Conservation (phyloP, 1,139 yeast species). For the Geotrichum carabidarum region DNA sequence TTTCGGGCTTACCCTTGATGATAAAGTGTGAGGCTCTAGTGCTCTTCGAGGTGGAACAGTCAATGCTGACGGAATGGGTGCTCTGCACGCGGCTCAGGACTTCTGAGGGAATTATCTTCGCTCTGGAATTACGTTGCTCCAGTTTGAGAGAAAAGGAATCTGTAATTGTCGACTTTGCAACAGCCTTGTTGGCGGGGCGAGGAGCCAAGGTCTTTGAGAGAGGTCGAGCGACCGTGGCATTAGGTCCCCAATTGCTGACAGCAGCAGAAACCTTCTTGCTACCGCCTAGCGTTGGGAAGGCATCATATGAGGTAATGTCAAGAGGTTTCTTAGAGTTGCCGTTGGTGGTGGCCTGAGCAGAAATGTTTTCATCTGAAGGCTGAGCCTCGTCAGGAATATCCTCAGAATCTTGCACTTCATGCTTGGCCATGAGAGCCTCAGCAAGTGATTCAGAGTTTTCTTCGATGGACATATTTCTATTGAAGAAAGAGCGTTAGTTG, state of each 20-base stretch:
- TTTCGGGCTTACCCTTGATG: slow-evolving; percentile 68
- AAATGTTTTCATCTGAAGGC: slow-evolving; percentile 16
- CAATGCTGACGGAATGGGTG: slow-evolving; percentile 45
- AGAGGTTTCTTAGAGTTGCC: slow-evolving; percentile 19
- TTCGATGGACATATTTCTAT: slow-evolving; percentile 17
- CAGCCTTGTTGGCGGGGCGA: slow-evolving; percentile 10
- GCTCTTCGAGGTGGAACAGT: slow-evolving; percentile 74
- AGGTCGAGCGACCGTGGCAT: slow-evolving; percentile 13
- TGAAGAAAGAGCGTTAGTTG: background rate
- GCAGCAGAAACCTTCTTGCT: slow-evolving; percentile 19
- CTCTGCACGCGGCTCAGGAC: slow-evolving; percentile 17
- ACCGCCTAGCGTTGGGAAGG: slow-evolving; percentile 72
- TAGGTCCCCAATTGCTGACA: slow-evolving; percentile 17
- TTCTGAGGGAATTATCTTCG: slow-evolving; percentile 18
- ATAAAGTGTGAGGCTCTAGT: slow-evolving; percentile 81
- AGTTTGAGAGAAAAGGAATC: slow-evolving; percentile 15
- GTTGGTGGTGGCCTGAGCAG: slow-evolving; percentile 9
- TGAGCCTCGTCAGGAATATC: background rate
- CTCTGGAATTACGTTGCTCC: slow-evolving; percentile 19
- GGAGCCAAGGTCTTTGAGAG: slow-evolving; percentile 11
- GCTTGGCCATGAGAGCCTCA: slow-evolving; percentile 31
- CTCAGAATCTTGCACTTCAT: slow-evolving; percentile 20
- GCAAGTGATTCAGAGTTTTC: slow-evolving; percentile 26
- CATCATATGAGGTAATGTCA: slow-evolving; percentile 37
- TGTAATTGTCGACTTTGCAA: slow-evolving; percentile 12